A percentile compares a stretch with the other conserved stretches of the same genome.
These are phyloP conservation scores for Endocalyx cinctus DNA, from an alignment of 2,329 filamentous ascomycete genomes.

Conservation along the genomic window DNA sequence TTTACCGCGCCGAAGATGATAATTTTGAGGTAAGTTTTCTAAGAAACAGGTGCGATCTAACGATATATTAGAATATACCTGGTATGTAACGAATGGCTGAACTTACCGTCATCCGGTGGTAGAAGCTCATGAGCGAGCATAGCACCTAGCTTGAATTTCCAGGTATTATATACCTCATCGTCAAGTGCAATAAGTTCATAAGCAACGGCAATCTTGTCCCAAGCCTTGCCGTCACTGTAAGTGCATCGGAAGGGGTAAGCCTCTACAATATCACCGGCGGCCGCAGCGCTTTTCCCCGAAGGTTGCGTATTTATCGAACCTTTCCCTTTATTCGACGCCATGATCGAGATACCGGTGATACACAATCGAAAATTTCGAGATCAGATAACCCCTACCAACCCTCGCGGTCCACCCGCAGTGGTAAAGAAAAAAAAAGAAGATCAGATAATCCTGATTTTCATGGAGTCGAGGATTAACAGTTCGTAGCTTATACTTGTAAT, in stretches of 20 bases:
- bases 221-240: constrained; percentile 6
- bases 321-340: no score
- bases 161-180: constrained; percentile 1
- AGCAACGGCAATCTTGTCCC: constrained; percentile 1
- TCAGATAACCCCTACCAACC: no score
- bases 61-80: constrained; percentile 5
- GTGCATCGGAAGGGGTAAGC: constrained; percentile 1
- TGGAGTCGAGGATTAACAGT: no score
- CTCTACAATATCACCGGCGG: no score
- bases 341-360: no score
- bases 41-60: constrained; percentile 4
- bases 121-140: constrained; percentile 8
- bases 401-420: no score
- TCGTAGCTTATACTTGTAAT: no score
- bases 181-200: background rate
- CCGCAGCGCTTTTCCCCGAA: no score
- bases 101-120: constrained; percentile 11
- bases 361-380: no score
- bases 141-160: constrained; percentile 7
- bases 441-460: no score
- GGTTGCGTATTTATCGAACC: no score
- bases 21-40: constrained; percentile 5
- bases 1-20: constrained; percentile 9
- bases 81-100: background rate
- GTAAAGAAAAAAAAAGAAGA: no score